A percentile compares a stretch with the other conserved stretches of the same genome.
These are phyloP conservation scores for Pythium sp. DNA, from an alignment of 352 stramenopile genomes.

Conservation along the genomic window DNA sequence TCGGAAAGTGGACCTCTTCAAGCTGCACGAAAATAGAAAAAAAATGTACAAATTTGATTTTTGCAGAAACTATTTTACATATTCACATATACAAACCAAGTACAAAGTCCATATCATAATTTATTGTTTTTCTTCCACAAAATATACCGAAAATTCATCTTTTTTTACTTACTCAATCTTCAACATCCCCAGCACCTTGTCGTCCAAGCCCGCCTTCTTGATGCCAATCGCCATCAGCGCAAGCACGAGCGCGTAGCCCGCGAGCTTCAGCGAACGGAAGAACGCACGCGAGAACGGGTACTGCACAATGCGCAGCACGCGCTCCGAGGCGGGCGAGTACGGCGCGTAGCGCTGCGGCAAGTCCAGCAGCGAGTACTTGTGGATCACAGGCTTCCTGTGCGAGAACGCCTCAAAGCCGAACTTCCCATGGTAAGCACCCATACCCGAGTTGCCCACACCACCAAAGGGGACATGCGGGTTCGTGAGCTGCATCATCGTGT, in stretches of 20 bases:
- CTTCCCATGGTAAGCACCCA: slow-evolving; percentile 82
- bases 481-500: slow-evolving; percentile 72
- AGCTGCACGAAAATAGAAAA: no score
- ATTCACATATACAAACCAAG: neutral
- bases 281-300: slow-evolving; percentile 37
- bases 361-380: slow-evolving; percentile 62
- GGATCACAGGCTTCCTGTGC: slow-evolving; percentile 64
- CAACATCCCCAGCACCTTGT: neutral
- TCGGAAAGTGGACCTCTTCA: no score
- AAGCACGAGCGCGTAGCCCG: neutral
- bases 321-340: slow-evolving; percentile 34
- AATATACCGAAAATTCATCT: neutral
- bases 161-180: neutral
- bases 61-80: neutral
- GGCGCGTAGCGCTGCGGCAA: slow-evolving; percentile 51
- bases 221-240: neutral
- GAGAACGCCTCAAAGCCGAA: slow-evolving; percentile 79
- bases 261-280: slow-evolving; percentile 4
- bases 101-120: neutral
- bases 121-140: neutral
- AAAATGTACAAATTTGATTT: neutral
- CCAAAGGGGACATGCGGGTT: slow-evolving; percentile 78
- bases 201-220: neutral
- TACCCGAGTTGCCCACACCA: slow-evolving; percentile 76
- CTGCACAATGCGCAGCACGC: slow-evolving; percentile 37